phyloP scores from a whole-genome alignment of 2,329 filamentous ascomycete species.

The Claviceps maximensis region DNA sequence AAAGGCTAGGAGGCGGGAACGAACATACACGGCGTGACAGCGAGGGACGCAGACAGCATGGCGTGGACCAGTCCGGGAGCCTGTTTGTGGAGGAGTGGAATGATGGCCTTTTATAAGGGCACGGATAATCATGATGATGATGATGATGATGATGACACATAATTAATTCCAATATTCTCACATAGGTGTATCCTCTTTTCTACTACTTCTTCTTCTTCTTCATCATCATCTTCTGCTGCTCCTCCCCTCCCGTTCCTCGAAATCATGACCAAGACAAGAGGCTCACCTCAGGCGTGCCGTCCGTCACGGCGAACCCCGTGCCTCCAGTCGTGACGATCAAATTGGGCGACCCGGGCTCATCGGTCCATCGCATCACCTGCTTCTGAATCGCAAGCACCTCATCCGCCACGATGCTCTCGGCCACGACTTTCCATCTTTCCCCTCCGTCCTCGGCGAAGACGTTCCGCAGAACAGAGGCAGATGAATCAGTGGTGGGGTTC shows the following conservation, averaged over 20 bases:
- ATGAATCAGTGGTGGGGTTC: constrained; percentile 67
- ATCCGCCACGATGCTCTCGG: constrained; percentile 69
- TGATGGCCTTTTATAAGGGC: constrained; percentile 48
- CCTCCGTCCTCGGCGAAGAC: constrained; percentile 55
- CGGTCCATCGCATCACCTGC: constrained; percentile 59
- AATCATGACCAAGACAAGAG: background rate
- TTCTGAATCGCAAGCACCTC: constrained; percentile 60
- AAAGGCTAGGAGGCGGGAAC: background rate
- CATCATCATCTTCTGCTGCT: background rate
- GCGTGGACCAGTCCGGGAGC: constrained; percentile 87
- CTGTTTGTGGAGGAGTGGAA: constrained; percentile 65
- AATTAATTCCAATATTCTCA: background rate
- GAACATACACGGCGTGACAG: constrained; percentile 73
- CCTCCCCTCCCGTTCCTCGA: background rate
- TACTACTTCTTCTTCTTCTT: background rate
- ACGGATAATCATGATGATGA: background rate
- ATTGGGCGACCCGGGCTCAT: constrained; percentile 50
- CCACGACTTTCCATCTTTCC: constrained; percentile 56
- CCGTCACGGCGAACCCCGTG: constrained; percentile 77
- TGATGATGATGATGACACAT: background rate
- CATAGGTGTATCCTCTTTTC: background rate
- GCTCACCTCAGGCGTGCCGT: constrained; percentile 74
- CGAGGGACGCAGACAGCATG: constrained; percentile 76
- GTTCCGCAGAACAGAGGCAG: constrained; percentile 50
- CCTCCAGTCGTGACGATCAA: constrained; percentile 82